phyloP scores from a whole-genome alignment of 306 rosid genomes.

The Begonia peltatifolia region DNA sequence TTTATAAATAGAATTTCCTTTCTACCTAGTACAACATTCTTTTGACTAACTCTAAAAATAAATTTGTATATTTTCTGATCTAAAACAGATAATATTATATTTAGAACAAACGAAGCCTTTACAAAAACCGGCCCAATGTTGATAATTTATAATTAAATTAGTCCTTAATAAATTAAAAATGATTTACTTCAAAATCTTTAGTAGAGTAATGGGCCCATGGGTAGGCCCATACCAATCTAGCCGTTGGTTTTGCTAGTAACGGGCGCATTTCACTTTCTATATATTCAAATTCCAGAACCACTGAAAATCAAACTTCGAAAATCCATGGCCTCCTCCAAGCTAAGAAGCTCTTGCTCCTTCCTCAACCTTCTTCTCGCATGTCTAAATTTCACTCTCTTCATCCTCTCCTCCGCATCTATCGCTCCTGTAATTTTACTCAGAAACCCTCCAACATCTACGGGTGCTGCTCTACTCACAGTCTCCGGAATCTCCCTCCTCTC shows the following conservation, averaged over 20 bases:
- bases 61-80: no score
- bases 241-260: conserved; percentile 47
- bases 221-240: conserved; percentile 23
- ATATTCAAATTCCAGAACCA: conserved; percentile 18
- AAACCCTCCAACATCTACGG: conserved; percentile 62
- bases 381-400: conserved; percentile 40
- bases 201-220: conserved; percentile 29
- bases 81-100: no score
- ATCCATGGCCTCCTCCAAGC: background rate
- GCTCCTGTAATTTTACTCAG: conserved; percentile 60
- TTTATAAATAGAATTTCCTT: no score
- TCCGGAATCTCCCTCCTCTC: conserved; percentile 50
- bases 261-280: conserved; percentile 22
- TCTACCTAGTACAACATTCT: no score
- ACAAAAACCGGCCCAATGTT: no score
- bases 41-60: no score
- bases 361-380: conserved; percentile 42
- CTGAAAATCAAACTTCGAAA: background rate
- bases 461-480: conserved; percentile 54
- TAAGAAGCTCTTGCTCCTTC: conserved; percentile 53
- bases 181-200: conserved; percentile 19
- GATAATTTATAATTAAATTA: no score
- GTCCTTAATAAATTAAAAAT: background rate
- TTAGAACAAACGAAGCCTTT: no score
- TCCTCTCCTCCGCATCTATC: conserved; percentile 46